phyloP scores from a whole-genome alignment of 768 basidiomycete species.

The Gymnopilus dilepis region DNA sequence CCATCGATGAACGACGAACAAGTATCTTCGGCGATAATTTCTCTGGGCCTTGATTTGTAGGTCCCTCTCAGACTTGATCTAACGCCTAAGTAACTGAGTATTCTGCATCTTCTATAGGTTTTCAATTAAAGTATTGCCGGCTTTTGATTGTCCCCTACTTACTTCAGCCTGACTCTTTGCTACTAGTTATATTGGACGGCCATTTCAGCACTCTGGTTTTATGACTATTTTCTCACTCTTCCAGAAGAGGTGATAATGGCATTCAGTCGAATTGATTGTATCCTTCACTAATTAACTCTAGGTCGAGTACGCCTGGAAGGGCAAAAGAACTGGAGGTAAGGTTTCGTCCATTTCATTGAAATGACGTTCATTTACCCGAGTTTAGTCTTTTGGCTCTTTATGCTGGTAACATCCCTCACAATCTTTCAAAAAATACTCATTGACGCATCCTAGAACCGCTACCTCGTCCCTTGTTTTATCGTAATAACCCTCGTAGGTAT shows the following conservation, averaged over 20 bases:
- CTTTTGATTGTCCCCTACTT: neutral
- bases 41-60: constrained; percentile 3
- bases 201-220: constrained; percentile 10
- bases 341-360: neutral
- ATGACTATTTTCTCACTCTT: constrained; percentile 17
- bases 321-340: constrained; percentile 11
- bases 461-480: constrained; percentile 8
- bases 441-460: constrained; percentile 6
- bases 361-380: too few species aligned
- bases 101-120: neutral
- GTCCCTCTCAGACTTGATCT: neutral
- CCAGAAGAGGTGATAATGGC: constrained; percentile 10
- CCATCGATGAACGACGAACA: neutral
- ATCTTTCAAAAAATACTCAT: neutral
- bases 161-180: too few species aligned
- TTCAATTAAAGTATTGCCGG: constrained; percentile 6
- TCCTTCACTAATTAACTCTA: neutral
- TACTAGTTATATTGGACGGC: constrained; percentile 13
- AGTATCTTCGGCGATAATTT: neutral
- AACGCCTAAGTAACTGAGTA: neutral
- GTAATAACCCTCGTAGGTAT: constrained; percentile 12
- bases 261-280: too few species aligned
- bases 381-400: constrained; percentile 13
- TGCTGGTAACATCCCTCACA: neutral
- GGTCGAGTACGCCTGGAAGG: constrained; percentile 11